Evolutionary conservation across 371 early-diverging fungal species (phyloP).

Genomic region (Saksenaea vasiformis): DNA sequence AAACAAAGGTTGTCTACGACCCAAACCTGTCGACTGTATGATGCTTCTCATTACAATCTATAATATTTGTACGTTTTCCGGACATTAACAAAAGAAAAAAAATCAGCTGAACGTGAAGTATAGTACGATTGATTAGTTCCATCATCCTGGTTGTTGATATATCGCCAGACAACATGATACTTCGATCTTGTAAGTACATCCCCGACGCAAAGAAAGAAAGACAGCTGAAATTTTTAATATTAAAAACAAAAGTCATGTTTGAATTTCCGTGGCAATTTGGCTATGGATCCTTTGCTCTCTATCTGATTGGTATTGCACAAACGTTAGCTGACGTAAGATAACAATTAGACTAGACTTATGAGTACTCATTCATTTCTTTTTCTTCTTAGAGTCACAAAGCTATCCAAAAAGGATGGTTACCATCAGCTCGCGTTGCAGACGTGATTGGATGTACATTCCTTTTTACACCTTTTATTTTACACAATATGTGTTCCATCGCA

Average conservation of each 20-base stretch:
- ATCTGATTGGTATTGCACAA: conserved; percentile 32
- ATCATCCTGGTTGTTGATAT: conserved; percentile 19
- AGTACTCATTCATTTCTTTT: not conserved
- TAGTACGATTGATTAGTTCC: conserved; percentile 24
- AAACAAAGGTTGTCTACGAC: conserved; percentile 18
- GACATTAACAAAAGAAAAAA: not conserved
- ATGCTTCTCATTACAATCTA: conserved; percentile 20
- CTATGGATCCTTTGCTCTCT: conserved; percentile 29
- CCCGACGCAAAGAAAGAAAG: not conserved
- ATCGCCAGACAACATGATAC: conserved; percentile 16
- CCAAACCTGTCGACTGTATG: conserved; percentile 28
- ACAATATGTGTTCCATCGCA: conserved; percentile 30
- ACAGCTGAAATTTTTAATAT: not conserved
- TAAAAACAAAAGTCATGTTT: conserved; percentile 10
- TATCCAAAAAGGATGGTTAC: conserved; percentile 32
- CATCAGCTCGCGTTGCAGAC: conserved; percentile 31
- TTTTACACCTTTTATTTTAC: conserved; percentile 27
- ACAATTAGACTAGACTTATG: not conserved
- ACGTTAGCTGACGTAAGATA: conserved; percentile 24
- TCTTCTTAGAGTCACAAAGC: conserved; percentile 32
- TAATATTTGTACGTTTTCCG: conserved; percentile 19
- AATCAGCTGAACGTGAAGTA: not conserved
- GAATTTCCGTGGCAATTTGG: conserved; percentile 33
- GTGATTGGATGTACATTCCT: conserved; percentile 26
- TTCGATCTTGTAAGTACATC: conserved; percentile 16